Percentiles rank a stretch among this genome's conserved stretches.
These are phyloP conservation scores for Lactifluus echinatus DNA, from an alignment of 768 basidiomycete genomes.

Conservation along the genomic window DNA sequence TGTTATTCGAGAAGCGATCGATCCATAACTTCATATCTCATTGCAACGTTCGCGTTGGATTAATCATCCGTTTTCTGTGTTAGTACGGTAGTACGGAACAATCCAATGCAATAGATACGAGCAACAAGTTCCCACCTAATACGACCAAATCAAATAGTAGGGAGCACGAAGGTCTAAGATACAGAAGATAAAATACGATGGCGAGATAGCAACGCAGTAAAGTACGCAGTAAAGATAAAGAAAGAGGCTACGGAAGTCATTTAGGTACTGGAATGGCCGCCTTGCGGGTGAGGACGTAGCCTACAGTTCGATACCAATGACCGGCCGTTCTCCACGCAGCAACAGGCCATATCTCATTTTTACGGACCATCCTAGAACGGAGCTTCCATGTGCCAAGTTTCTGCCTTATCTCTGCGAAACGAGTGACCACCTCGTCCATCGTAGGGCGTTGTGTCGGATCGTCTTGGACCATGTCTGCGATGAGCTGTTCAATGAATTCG, in stretches of 20 bases:
- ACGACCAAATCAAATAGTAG: too few relatives aligned
- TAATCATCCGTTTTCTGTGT: too few relatives aligned
- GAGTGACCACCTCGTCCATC: background rate
- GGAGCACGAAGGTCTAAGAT: too few relatives aligned
- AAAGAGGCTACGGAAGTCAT: background rate
- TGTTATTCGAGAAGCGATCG: too few relatives aligned
- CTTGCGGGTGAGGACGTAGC: background rate
- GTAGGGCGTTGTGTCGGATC: conserved; percentile 30
- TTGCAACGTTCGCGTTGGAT: background rate
- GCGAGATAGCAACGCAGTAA: too few relatives aligned
- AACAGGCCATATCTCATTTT: background rate
- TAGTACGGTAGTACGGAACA: too few relatives aligned
- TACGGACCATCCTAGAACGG: background rate
- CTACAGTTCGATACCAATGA: background rate
- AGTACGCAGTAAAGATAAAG: background rate
- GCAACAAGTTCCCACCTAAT: too few relatives aligned
- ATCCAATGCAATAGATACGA: too few relatives aligned
- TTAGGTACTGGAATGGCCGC: conserved; percentile 7
- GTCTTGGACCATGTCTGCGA: conserved; percentile 29
- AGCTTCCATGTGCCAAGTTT: conserved; percentile 6
- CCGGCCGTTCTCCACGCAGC: background rate
- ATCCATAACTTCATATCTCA: too few relatives aligned
- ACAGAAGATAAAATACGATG: too few relatives aligned
- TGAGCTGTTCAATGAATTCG: conserved; percentile 11
- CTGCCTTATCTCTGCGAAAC: background rate